Base-by-base conservation (phyloP, 768 basidiomycete species). In the Gloeophyllum trabeum region DNA sequence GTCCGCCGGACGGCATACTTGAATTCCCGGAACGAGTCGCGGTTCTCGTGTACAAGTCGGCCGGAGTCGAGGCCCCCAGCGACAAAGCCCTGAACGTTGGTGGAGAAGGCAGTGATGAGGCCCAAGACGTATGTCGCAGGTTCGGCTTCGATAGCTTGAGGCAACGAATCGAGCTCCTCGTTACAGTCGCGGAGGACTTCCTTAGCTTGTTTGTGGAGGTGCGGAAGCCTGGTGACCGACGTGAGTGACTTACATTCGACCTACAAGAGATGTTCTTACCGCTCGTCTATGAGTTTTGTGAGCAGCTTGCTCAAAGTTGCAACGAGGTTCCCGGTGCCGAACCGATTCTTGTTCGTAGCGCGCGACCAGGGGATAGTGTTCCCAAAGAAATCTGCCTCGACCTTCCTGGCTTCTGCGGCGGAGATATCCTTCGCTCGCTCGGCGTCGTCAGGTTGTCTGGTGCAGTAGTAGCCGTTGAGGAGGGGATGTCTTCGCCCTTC, bases 1-100 rank as follows among this genome's bases (percentile, higher is more conserved):
- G 81, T 82, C 0, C 38, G 37, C 1, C 66, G 63, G 35, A 85
- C 75, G 1, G 61, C 58, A 1, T 42, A 41, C 7, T 66, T 62
- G 57, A 85, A 86, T 6, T 0, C 26, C 26, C 4, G 12, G 20
- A 10, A 37, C 7, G 36, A 7, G 20, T 37, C 36, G 13, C 36
- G 36, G 20, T 37, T 37, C 36, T 37, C 10, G 20, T 37, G 36
- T 12, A 37, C 20, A 7, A 37, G 19, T 18, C 14, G 22, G 12
- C 39, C 16, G 6, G 43, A 16, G 18, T 40, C 28, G 2, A 25
- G 13, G 16, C 30, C 44, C 4, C 36, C 36, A 6, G 7, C 20
- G 7, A 37, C 20, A 10, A 37, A 10, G 20, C 20, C 10, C 13
- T 37, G 7, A 10, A 37, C 20, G 36, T 37, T 18, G 7, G 10